phyloP scores from a whole-genome alignment of 805 yeast genomes.

The Starmerella potacharoeniae region DNA sequence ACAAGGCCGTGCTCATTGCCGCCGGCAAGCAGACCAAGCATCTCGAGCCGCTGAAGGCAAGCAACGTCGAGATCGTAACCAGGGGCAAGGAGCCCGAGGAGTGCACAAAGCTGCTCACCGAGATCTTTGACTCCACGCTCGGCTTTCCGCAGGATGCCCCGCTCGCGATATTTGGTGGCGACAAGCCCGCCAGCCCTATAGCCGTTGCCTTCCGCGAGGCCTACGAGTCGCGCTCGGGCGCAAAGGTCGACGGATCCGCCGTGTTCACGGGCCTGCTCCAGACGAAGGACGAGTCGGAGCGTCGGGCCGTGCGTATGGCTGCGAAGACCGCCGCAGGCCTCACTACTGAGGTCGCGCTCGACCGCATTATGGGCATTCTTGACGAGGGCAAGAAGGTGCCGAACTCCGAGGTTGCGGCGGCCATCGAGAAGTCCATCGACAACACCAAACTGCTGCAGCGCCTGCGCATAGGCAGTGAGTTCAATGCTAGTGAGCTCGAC shows the following conservation, averaged over 20 bases:
- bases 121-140: constrained; percentile 34
- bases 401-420: constrained; percentile 61
- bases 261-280: constrained; percentile 53
- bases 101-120: constrained; percentile 52
- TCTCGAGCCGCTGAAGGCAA: constrained; percentile 45
- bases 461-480: constrained; percentile 48
- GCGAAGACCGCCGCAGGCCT: constrained; percentile 65
- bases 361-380: constrained; percentile 75
- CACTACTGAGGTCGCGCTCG: constrained; percentile 64
- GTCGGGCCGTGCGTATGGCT: constrained; percentile 52
- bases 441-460: constrained; percentile 59
- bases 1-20: constrained; percentile 55
- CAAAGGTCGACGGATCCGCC: constrained; percentile 38
- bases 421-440: constrained; percentile 71
- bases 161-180: constrained; percentile 64
- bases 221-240: constrained; percentile 24
- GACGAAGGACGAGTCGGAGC: constrained; percentile 69
- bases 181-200: constrained; percentile 71
- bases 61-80: constrained; percentile 47
- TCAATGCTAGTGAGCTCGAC: constrained; percentile 66
- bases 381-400: constrained; percentile 76
- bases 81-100: constrained; percentile 75
- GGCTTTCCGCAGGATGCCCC: constrained; percentile 31
- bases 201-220: constrained; percentile 38
- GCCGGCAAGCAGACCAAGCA: constrained; percentile 78